These are phyloP conservation scores for Piper betle DNA, from an alignment of 164 flowering plant species.

Conservation along the genomic window DNA sequence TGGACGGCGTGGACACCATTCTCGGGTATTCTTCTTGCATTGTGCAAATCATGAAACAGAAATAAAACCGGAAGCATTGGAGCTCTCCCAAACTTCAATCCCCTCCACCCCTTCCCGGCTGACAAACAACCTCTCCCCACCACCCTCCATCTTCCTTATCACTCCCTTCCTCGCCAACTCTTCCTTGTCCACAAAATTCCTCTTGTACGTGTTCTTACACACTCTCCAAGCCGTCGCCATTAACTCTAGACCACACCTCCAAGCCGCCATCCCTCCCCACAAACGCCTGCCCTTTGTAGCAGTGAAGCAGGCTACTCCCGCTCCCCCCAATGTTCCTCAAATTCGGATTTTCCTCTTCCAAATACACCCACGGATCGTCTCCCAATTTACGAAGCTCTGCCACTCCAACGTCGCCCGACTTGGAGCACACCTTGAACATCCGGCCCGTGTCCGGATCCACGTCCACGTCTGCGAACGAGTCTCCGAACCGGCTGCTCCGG, in stretches of 20 bases:
- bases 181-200: constrained; percentile 66
- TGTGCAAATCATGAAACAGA: constrained; percentile 13
- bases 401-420: constrained; percentile 68
- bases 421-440: constrained; percentile 72
- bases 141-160: constrained; percentile 63
- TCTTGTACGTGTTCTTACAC: constrained; percentile 26
- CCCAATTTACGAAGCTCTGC: constrained; percentile 66
- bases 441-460: constrained; percentile 36
- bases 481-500: constrained; percentile 73
- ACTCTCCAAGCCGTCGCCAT: constrained; percentile 4
- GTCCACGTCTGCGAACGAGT: constrained; percentile 72
- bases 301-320: constrained; percentile 28
- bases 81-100: constrained; percentile 91
- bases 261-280: constrained; percentile 55
- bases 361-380: constrained; percentile 89
- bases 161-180: constrained; percentile 44
- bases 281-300: constrained; percentile 69
- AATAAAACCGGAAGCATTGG: constrained; percentile 26
- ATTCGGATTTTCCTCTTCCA: constrained; percentile 65
- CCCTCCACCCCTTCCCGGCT: constrained; percentile 73
- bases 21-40: too few species aligned
- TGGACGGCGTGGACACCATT: too few species aligned
- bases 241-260: constrained; percentile 71
- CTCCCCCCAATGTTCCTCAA: constrained; percentile 29
- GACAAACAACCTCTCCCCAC: constrained; percentile 75